phyloP scores from a whole-genome alignment of 805 yeast species.

The Cephaloascus fragrans region DNA sequence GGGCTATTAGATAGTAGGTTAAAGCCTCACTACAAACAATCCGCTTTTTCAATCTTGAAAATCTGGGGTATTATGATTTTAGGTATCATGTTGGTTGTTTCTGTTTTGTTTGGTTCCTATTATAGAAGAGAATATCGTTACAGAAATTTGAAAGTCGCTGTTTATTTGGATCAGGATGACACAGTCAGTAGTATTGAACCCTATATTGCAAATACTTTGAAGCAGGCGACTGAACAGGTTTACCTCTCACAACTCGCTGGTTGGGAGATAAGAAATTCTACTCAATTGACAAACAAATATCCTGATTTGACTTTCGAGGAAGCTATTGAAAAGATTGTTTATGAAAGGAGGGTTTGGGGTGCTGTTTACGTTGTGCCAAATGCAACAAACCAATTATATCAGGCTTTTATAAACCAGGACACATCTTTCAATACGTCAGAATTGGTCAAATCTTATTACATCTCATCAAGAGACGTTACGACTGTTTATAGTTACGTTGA shows the following conservation, averaged over 20 bases:
- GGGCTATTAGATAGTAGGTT: not conserved
- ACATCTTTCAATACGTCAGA: not conserved
- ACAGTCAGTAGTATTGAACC: not conserved
- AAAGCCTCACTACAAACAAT: not conserved
- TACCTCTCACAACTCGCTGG: not conserved
- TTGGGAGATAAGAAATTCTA: not conserved
- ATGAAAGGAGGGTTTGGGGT: not conserved
- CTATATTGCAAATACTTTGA: not conserved
- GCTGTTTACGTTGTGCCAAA: not conserved
- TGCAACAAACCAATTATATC: not conserved
- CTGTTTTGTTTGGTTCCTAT: not conserved
- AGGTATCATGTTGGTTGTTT: not conserved
- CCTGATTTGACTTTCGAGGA: slow-evolving; percentile 1
- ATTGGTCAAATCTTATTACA: not conserved
- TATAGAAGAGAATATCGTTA: not conserved
- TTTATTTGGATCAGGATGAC: not conserved
- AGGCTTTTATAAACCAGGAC: not conserved
- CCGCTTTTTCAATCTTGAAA: not conserved
- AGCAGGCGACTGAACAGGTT: not conserved
- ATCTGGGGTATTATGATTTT: not conserved
- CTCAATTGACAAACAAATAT: not conserved
- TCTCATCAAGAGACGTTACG: not conserved
- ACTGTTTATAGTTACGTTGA: not conserved
- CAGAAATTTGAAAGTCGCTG: not conserved
- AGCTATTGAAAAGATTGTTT: not conserved